Evolutionary conservation across 345 rosid species (phyloP), one percentile per base, ranked within the genome.

Genomic region (Murraya paniculata): DNA sequence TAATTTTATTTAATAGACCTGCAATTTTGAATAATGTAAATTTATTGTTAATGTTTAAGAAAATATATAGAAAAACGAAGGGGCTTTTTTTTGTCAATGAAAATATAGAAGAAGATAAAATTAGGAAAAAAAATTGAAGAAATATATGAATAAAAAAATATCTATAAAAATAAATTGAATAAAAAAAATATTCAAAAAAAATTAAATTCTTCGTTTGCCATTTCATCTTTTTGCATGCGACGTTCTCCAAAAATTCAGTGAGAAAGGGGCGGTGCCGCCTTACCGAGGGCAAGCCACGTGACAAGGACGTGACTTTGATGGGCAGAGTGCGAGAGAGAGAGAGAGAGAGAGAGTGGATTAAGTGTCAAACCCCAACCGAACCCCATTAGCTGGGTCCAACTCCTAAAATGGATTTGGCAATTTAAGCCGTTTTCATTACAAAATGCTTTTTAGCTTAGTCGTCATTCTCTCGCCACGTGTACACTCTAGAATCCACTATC

Each of bases 191-290:
- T 13, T 4, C 0, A 22, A 41, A 74, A 45, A 45, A 18, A 19
- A 38, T 7, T 41, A 64, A 13, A 14, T 41, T 6, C 41, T 38
- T 21, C 2, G 24, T 24, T 35, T 48, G 14, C 48, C 16, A 41
- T 11, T 41, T 41, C 2, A 41, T 41, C 48, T 41, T 41, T 41
- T 10, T 13, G 0, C 50, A 45, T 45, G 50, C 50, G 13, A 13
- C 50, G 35, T 74, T 57, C 72, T 74, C 7, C 68, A 38, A 70
- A 55, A 75, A 58, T 72, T 3, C 18, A 45, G 22, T 30, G 64
- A 30, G 71, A 58, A 45, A 14, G 56, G 83, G 86, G 81, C 84
- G 84, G 88, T 85, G 86, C 86, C 88, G 81, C 41, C 79, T 75
- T 4, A 0, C 11, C 0, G 66, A 77, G 79, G 86, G 84, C 76